phyloP scores from a whole-genome alignment of 2,329 filamentous ascomycete species.

The Tolypocladium sp. region DNA sequence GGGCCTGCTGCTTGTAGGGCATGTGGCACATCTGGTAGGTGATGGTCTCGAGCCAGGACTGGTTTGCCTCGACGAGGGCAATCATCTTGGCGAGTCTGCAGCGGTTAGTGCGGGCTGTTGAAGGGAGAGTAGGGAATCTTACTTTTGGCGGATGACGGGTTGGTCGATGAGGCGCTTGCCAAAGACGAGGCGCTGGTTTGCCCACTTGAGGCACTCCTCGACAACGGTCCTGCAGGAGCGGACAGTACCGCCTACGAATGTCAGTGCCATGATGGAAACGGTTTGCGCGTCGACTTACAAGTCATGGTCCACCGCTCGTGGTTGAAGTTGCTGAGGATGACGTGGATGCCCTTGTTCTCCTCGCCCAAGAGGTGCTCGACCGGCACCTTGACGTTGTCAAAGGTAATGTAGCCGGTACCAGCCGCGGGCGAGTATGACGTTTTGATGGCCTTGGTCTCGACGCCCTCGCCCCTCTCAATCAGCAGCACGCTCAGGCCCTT shows the following conservation, averaged over 20 bases:
- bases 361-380: slow-evolving; percentile 68
- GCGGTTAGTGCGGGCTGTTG: slow-evolving; percentile 1
- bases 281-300: slow-evolving; percentile 29
- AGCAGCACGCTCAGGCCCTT: slow-evolving; percentile 73
- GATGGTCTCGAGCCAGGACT: slow-evolving; percentile 76
- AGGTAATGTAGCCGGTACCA: slow-evolving; percentile 71
- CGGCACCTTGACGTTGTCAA: slow-evolving; percentile 80
- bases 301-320: slow-evolving; percentile 76
- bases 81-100: slow-evolving; percentile 76
- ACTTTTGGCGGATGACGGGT: slow-evolving; percentile 76
- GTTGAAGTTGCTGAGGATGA: slow-evolving; percentile 83
- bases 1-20: slow-evolving; percentile 67
- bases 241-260: slow-evolving; percentile 39
- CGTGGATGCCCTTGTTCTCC: slow-evolving; percentile 78
- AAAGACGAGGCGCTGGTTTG: slow-evolving; percentile 78
- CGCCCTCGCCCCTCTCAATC: slow-evolving; percentile 62
- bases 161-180: slow-evolving; percentile 75
- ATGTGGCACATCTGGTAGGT: slow-evolving; percentile 86
- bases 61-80: slow-evolving; percentile 68
- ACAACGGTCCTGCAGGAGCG: slow-evolving; percentile 60
- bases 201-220: slow-evolving; percentile 83
- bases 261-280: slow-evolving; percentile 3
- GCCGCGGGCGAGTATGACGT: slow-evolving; percentile 73
- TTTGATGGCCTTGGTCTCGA: slow-evolving; percentile 72
- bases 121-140: slow-evolving; percentile 13